phyloP scores from a whole-genome alignment of 306 rosid genomes.

The Abrus pulchellus region DNA sequence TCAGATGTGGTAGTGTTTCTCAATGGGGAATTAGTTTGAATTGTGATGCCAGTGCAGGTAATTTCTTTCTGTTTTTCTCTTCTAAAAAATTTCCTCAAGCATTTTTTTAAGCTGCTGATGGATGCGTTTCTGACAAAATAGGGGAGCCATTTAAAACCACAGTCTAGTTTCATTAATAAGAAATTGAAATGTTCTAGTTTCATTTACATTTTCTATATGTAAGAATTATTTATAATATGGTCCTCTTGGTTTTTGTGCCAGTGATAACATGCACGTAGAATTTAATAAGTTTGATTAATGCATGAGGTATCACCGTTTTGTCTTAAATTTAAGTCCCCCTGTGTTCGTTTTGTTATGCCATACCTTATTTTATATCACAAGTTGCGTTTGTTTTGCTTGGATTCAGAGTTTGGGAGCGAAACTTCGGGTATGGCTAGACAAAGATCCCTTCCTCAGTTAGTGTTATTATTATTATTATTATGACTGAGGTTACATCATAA shows the following conservation, averaged over 20 bases:
- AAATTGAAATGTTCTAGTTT: not conserved
- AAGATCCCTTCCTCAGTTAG: constrained; percentile 12
- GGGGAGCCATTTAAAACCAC: not conserved
- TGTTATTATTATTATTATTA: not conserved
- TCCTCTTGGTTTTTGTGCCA: constrained; percentile 44
- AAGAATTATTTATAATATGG: constrained; percentile 3
- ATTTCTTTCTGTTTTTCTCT: not conserved
- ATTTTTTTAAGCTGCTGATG: constrained; percentile 13
- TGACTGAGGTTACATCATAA: not conserved
- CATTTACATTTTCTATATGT: not conserved
- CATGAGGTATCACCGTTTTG: constrained; percentile 42
- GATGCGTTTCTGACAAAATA: constrained; percentile 5
- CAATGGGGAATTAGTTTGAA: constrained; percentile 37
- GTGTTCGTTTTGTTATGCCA: not conserved
- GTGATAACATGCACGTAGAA: constrained; percentile 34
- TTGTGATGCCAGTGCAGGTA: constrained; percentile 20
- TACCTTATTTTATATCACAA: not conserved
- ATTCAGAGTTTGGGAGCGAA: constrained; percentile 12
- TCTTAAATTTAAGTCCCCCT: constrained; percentile 19
- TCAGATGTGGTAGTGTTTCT: constrained; percentile 47
- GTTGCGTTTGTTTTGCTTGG: constrained; percentile 30
- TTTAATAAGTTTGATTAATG: constrained; percentile 5
- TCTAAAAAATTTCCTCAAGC: not conserved
- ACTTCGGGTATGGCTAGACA: constrained; percentile 35
- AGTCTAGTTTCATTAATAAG: not conserved